Evolutionary conservation across 257 asterid species (phyloP), one percentile per base, ranked within the genome.

Genomic region (Rubia yunnanensis): DNA sequence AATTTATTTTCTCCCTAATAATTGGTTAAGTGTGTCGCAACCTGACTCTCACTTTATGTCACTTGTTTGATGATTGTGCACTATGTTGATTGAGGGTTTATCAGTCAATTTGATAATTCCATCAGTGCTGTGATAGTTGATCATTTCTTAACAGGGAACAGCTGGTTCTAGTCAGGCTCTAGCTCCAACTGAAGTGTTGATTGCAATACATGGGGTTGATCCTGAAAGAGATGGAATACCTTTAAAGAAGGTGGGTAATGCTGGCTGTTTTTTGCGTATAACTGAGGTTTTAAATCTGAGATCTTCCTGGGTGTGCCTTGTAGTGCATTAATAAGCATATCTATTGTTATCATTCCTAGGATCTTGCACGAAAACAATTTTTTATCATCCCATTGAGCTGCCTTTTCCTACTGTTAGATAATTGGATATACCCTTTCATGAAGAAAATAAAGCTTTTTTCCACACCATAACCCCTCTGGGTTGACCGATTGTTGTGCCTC

Each of bases 161-260:
- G 74, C 87, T 70, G 78, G 80, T 69, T 85, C 87, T 73, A 65
- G 84, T 67, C 86, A 84, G 11, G 74, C 85, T 73, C 80, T 94
- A 64, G 80, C 97, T 77, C 96, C 99, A 26, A 90, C 95, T 70
- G 99, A 94, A 85, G 92, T 94, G 76, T 82, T 94, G 72, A 94
- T 90, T 74, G 97, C 96, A 66, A 88, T 94, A 77, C 97, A 90
- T 73, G 95, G 88, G 73, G 82, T 94, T 50, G 95, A 90, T 86
- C 99, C 97, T 35, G 97, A 85, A 24, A 81, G 81, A 77, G 99
- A 90, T 77, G 84, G 83, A 73, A 87, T 94, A 72, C 97, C 95
- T 57, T 81, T 94, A 84, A 94, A 86, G 85, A 94, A 90, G 99
- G 99, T 20, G 60, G 41, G 68, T 4, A 24, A 63, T 35, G 66